Evolutionary conservation across 148 eudicot genomes (phyloP), one percentile per base, ranked within the genome.

Genomic region (Dianthus caryophyllus): DNA sequence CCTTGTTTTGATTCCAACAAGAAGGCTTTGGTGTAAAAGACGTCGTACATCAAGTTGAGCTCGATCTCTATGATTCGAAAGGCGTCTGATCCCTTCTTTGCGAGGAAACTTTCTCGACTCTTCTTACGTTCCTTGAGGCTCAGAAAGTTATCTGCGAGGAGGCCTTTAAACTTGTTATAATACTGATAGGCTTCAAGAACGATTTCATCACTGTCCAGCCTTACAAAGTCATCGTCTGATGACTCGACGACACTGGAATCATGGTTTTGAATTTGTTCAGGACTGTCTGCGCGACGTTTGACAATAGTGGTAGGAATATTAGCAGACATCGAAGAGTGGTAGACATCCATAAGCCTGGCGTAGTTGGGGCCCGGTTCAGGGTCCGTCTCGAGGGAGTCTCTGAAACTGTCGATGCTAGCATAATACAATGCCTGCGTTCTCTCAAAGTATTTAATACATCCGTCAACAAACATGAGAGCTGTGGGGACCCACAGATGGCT

Each of bases 41-140:
- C 59, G 3, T 73, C 85, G 55, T 79, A 79, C 4, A 79, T 31
- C n/a, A 82, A 29, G 17, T 76, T 79, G 14, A 79, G 78, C 67
- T 82, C 82, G 13, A 73, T 71, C 66, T 73, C 64, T 0, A 76
- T 36, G 1, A 73, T 66, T 54, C 22, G 26, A 30, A 78, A 67
- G 4, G 78, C 85, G 14, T 73, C 54, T 13, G 1, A 2, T 7
- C 21, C 48, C 0, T 7, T 9, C 29, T 29, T 18, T 2, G 0
- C 0, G 0, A 66, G 71, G 44, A 80, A 80, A 43, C 30, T 29
- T 0, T 21, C 18, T 8, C 70, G 69, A 59, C 78, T 75, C 8
- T 22, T 21, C 6, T 43, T 30, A 0, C 69, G 59, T 2, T 73
- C 78, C 15, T 70, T 71, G 24, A 62, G 66, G 64, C 68, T 66